A percentile compares a stretch with the other conserved stretches of the same genome.
Evolutionary conservation across 768 basidiomycete genomes (phyloP).

Genomic region (Melanogaster broomeanus): DNA sequence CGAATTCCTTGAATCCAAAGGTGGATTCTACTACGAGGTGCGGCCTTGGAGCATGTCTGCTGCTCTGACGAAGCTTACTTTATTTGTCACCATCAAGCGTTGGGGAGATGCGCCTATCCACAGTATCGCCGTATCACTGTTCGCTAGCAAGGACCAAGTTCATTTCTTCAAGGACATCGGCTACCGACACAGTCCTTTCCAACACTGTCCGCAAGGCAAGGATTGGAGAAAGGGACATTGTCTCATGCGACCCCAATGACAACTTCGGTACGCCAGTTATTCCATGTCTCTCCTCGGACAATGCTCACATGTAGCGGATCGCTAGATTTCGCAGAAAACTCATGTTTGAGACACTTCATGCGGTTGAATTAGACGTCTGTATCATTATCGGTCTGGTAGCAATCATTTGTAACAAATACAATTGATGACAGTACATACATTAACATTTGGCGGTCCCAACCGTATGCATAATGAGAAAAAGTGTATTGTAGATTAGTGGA

Average conservation of each 20-base stretch:
- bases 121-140: conserved; percentile 87
- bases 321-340: conserved; percentile 28
- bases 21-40: conserved; percentile 91
- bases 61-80: conserved; percentile 6
- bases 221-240: conserved; percentile 78
- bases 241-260: conserved; percentile 75
- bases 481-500: too few species aligned
- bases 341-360: conserved; percentile 30
- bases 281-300: neutral
- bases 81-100: conserved; percentile 45
- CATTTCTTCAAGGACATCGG: conserved; percentile 96
- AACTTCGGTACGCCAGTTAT: conserved; percentile 63
- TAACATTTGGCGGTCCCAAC: too few species aligned
- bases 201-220: conserved; percentile 85
- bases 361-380: conserved; percentile 25
- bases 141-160: conserved; percentile 85
- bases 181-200: conserved; percentile 92
- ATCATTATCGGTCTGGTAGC: too few species aligned
- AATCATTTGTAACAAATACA: too few species aligned
- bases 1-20: conserved; percentile 73
- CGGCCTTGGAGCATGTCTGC: neutral
- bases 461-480: too few species aligned
- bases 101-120: conserved; percentile 97
- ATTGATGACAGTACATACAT: too few species aligned
- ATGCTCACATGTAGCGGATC: neutral